Evolutionary conservation across 768 basidiomycete genomes (phyloP).

Genomic region (Boletus subcaerulescens): DNA sequence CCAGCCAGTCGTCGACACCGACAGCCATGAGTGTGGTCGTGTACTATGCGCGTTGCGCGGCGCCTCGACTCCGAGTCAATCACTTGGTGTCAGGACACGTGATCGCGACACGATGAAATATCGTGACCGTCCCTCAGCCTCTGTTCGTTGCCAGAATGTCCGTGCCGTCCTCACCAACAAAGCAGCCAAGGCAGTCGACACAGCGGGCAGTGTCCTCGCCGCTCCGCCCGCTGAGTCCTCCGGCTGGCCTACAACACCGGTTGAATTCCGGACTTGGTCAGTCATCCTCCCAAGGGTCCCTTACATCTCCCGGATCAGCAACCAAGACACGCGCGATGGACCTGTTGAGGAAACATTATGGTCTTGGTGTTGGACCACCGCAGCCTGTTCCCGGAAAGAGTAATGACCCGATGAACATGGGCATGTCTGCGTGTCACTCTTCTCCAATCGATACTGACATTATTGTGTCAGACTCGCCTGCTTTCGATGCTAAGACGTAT

Average conservation of each 20-base stretch:
- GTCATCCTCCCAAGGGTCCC: conserved; percentile 23
- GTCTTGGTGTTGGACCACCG: conserved; percentile 73
- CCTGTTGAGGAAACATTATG: conserved; percentile 83
- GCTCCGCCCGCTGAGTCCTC: conserved; percentile 41
- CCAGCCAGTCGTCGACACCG: conserved; percentile 38
- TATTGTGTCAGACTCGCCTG: conserved; percentile 59
- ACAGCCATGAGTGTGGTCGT: conserved; percentile 11
- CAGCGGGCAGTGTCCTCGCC: conserved; percentile 43
- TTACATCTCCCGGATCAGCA: conserved; percentile 30
- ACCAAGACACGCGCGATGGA: conserved; percentile 66
- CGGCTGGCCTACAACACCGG: conserved; percentile 17
- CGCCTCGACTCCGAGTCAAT: not conserved
- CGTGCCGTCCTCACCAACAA: conserved; percentile 11
- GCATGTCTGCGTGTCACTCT: conserved; percentile 36
- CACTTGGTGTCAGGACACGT: conserved; percentile 20
- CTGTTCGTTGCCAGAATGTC: conserved; percentile 3
- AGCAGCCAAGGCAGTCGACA: conserved; percentile 24
- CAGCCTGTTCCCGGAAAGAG: conserved; percentile 52
- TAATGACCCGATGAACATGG: conserved; percentile 80
- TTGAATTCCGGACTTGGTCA: conserved; percentile 16
- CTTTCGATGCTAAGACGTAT: conserved; percentile 80
- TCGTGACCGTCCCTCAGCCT: too few species aligned
- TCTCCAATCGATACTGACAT: not conserved
- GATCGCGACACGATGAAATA: conserved; percentile 14
- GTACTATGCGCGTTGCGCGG: not conserved